Base-by-base conservation (phyloP, 805 yeast species). In the Maudiozyma saulgeensis region DNA sequence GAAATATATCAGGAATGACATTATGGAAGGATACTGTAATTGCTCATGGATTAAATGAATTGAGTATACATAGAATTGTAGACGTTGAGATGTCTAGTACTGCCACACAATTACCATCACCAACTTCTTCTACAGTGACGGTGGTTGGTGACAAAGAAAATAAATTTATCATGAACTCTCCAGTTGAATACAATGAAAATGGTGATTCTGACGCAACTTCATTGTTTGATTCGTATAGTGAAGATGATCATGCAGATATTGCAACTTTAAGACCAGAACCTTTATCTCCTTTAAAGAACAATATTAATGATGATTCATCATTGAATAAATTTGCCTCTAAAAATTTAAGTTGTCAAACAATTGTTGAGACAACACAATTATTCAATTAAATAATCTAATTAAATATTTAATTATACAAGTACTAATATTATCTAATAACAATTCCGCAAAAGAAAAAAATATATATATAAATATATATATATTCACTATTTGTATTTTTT, bases 41-140 rank as follows among this genome's bases (percentile, higher is more conserved):
- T n/a, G 50, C 56, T 4, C 18, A 54, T 3, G 59, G 57, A 19
- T 53, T 55, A 1, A 46, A 51, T 47, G 67, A 64, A 46, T 45
- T 64, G 4, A 60, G 67, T 19, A 25, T 56, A 16, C 66, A 62
- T 46, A 49, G 55, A 18, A 52, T 63, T 16, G 43, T 56, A 31
- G 55, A 61, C 16, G 56, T 61, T 2, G 47, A n/a, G 43, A 39
- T 26, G 35, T 26, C 28, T 26, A 13, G 6, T 4, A 15, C 38
- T 6, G 9, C 19, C 15, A 35, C 38, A 32, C 35, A 32, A 32
- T 15, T n/a, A 37, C 31, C 25, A 19, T n/a, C 41, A 38, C 19
- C 21, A 16, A 26, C 32, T 41, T 28, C 9, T 28, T 28, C 32
- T 28, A 28, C 32, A 9, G 8, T 8, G 12, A 28, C 32, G 4